Conservation (phyloP, 345 rosid species). For the Lumnitzera racemosa region DNA sequence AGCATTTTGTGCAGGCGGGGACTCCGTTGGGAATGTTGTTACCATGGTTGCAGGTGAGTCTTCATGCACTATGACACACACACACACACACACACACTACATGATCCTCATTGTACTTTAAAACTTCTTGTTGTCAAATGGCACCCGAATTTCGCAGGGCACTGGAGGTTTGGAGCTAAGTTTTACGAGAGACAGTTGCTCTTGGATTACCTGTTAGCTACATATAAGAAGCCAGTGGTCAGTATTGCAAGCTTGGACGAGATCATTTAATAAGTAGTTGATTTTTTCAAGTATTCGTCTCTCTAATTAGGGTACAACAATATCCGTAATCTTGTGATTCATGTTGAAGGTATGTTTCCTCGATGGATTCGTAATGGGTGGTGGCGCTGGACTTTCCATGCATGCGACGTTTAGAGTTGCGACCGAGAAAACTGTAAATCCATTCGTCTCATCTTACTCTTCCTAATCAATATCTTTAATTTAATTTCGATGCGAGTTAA, state of each 20-base stretch:
- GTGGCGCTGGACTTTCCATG: constrained; percentile 19
- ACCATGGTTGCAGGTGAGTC: no score
- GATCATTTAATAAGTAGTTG: not conserved
- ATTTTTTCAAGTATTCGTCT: no score
- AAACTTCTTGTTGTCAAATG: no score
- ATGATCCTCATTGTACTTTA: no score
- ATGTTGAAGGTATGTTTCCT: constrained; percentile 3
- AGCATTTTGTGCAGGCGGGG: no score
- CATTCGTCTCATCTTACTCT: not conserved
- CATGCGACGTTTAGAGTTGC: constrained; percentile 1
- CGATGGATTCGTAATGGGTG: constrained; percentile 15
- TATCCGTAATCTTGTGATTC: not conserved
- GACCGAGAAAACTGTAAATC: constrained; percentile 9
- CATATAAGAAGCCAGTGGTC: constrained; percentile 15
- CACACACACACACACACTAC: no score
- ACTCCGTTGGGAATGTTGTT: no score
- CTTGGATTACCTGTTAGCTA: constrained; percentile 10
- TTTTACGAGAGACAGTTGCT: constrained; percentile 9
- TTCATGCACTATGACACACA: no score
- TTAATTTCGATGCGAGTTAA: no score
- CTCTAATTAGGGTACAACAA: no score
- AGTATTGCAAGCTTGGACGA: not conserved
- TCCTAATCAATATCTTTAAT: no score
- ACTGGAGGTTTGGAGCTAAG: constrained; percentile 18
- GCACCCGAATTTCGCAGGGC: constrained; percentile 4